Conservation (phyloP, 2,329 filamentous ascomycete species). For the Ustulina deusta region DNA sequence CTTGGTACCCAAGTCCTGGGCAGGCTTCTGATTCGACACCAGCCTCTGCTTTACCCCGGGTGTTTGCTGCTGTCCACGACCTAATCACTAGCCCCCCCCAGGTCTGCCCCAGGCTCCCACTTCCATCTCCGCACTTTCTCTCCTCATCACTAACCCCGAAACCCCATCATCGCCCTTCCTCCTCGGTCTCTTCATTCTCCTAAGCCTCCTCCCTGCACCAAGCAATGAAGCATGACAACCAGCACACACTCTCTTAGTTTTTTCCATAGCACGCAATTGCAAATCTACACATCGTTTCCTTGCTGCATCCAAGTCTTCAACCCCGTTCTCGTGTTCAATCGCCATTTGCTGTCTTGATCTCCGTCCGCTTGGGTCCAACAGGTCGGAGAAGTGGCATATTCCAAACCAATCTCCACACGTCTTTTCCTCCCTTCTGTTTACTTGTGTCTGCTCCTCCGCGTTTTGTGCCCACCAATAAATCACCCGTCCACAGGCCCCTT, state of each 20-base stretch:
- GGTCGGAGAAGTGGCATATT: slow-evolving; percentile 38
- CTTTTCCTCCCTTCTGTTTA: slow-evolving; percentile 24
- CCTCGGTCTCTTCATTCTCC: slow-evolving; percentile 26
- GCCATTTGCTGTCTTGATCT: slow-evolving; percentile 12
- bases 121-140: slow-evolving; percentile 50
- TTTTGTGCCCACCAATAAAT: slow-evolving; percentile 38
- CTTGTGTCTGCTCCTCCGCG: slow-evolving; percentile 30
- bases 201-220: slow-evolving; percentile 21
- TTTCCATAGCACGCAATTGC: slow-evolving; percentile 20
- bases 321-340: slow-evolving; percentile 13
- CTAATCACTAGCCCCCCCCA: slow-evolving; percentile 11
- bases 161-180: slow-evolving; percentile 40
- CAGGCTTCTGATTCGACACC: slow-evolving; percentile 28
- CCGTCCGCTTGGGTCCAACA: slow-evolving; percentile 12
- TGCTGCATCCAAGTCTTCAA: slow-evolving; percentile 6
- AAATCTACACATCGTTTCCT: not conserved
- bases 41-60: slow-evolving; percentile 28
- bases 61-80: slow-evolving; percentile 18
- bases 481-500: slow-evolving; percentile 30
- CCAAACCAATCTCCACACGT: slow-evolving; percentile 37
- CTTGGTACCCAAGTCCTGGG: slow-evolving; percentile 11
- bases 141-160: slow-evolving; percentile 45
- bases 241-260: slow-evolving; percentile 17
- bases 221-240: slow-evolving; percentile 22
- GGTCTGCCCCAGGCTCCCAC: slow-evolving; percentile 14